A percentile compares a stretch with the other conserved stretches of the same genome.
Evolutionary conservation across 176 grass and related monocot genomes (phyloP).

Genomic region (Elymus sibiricus): DNA sequence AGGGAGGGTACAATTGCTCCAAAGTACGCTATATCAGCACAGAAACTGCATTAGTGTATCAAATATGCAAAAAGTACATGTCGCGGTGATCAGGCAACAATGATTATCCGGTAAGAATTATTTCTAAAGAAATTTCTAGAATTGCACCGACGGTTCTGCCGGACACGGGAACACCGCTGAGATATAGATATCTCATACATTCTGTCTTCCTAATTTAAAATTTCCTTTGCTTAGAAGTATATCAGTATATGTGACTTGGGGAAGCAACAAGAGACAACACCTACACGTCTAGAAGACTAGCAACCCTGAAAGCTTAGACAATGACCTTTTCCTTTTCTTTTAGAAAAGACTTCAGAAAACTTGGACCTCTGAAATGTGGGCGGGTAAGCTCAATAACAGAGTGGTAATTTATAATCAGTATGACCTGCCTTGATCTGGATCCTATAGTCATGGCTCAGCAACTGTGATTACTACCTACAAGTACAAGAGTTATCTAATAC

Average conservation of each 20-base stretch:
- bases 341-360: conserved; percentile 20
- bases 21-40: neutral
- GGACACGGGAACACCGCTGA: conserved; percentile 8
- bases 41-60: neutral
- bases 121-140: neutral
- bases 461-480: neutral
- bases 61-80: neutral
- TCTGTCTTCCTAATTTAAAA: neutral
- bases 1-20: neutral
- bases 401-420: neutral
- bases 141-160: neutral
- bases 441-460: conserved; percentile 6
- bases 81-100: neutral
- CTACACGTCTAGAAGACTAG: conserved; percentile 39
- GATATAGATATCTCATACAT: conserved; percentile 10
- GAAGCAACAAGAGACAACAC: conserved; percentile 37
- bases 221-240: conserved; percentile 39
- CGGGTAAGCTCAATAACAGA: conserved; percentile 11
- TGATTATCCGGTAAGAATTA: neutral
- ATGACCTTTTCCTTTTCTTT: conserved; percentile 1
- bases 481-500: neutral
- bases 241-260: conserved; percentile 27
- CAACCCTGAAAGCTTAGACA: conserved; percentile 22
- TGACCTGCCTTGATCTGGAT: neutral
- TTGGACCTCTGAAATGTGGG: neutral